A percentile compares a stretch with the other conserved stretches of the same genome.
Conservation (phyloP, 108 stramenopile species). For the Nitzschia palea region DNA sequence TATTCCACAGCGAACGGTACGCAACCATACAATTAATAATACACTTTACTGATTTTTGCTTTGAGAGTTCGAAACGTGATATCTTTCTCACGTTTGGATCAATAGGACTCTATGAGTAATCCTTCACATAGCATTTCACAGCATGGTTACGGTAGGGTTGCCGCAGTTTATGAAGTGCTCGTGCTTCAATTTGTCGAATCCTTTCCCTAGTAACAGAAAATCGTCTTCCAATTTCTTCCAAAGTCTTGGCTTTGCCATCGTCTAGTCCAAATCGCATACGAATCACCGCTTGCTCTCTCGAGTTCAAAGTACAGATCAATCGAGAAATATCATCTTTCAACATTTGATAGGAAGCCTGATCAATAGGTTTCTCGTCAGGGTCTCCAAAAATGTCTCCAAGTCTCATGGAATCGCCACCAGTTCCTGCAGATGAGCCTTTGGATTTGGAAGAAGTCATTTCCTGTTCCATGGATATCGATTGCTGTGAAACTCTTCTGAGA, state of each 20-base stretch:
- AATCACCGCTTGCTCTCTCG: conserved; percentile 91
- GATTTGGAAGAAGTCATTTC: conserved; percentile 63
- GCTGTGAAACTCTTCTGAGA: conserved; percentile 62
- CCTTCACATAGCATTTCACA: conserved; percentile 86
- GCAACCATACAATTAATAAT: too few relatives aligned
- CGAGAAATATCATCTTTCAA: conserved; percentile 80
- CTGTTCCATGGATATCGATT: conserved; percentile 79
- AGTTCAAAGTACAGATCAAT: conserved; percentile 86
- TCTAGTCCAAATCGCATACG: conserved; percentile 95
- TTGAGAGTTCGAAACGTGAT: too few relatives aligned
- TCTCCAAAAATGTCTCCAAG: conserved; percentile 74
- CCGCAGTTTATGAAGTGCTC: conserved; percentile 94
- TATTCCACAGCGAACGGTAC: too few relatives aligned
- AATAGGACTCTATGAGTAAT: too few relatives aligned
- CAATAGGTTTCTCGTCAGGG: conserved; percentile 80
- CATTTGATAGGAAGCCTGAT: conserved; percentile 78
- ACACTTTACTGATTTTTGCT: too few relatives aligned
- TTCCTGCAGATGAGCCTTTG: conserved; percentile 78
- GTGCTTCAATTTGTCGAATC: conserved; percentile 94
- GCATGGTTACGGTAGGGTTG: conserved; percentile 89
- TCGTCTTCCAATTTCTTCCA: conserved; percentile 89
- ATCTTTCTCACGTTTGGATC: too few relatives aligned
- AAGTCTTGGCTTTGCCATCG: conserved; percentile 86
- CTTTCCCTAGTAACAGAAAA: conserved; percentile 91
- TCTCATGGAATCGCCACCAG: conserved; percentile 57